phyloP scores from a whole-genome alignment of 805 yeast species.

The Candida argentea region DNA sequence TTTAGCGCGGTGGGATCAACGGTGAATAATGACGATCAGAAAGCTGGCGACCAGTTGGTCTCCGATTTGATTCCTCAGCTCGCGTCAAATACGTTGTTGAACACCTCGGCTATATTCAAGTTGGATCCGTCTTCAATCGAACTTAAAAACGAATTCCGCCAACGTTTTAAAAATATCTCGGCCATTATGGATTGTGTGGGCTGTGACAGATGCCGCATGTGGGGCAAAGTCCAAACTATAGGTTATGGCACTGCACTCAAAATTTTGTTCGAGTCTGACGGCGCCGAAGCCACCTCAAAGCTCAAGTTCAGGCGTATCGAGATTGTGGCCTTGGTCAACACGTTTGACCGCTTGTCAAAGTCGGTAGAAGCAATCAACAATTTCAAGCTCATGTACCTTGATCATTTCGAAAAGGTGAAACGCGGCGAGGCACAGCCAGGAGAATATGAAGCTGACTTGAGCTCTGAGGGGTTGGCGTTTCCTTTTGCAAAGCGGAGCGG shows the following conservation, averaged over 20 bases:
- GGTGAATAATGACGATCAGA: constrained; percentile 30
- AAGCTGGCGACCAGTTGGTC: constrained; percentile 18
- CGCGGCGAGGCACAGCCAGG: constrained; percentile 31
- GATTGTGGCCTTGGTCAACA: constrained; percentile 81
- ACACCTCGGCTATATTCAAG: constrained; percentile 36
- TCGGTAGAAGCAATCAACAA: constrained; percentile 65
- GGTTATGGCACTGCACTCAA: constrained; percentile 97
- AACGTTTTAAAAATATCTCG: constrained; percentile 80
- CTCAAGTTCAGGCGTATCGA: constrained; percentile 67
- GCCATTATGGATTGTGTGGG: constrained; percentile 97
- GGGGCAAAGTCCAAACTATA: constrained; percentile 97
- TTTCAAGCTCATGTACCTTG: constrained; percentile 49
- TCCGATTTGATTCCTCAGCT: constrained; percentile 30
- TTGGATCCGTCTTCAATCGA: constrained; percentile 33
- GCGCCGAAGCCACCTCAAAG: constrained; percentile 41
- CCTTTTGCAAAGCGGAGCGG: constrained; percentile 24
- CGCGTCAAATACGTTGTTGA: constrained; percentile 31
- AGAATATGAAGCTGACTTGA: constrained; percentile 22
- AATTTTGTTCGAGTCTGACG: constrained; percentile 67
- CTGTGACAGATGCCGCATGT: constrained; percentile 92
- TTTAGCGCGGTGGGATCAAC: constrained; percentile 3
- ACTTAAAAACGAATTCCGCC: constrained; percentile 77
- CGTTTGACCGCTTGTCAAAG: constrained; percentile 85
- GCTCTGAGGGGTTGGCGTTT: constrained; percentile 19
- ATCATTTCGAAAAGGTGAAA: constrained; percentile 30